Evolutionary conservation across 176 grass and related monocot species (phyloP).

Genomic region (Juncus inflexus): DNA sequence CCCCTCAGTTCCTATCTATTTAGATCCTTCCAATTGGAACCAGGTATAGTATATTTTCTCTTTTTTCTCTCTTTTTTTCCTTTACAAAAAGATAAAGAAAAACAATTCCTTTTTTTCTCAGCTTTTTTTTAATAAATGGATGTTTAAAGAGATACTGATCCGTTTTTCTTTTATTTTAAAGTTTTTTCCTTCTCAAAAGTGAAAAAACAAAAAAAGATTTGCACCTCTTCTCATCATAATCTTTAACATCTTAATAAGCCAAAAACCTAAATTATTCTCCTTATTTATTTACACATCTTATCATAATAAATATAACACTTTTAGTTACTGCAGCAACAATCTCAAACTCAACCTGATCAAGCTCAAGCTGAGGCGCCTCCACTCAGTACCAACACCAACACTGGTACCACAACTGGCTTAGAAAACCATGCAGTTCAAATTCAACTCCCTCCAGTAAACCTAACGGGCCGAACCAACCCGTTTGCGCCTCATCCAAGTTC

Average conservation of each 20-base stretch:
- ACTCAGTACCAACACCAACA: not conserved
- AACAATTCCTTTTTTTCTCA: too few species aligned
- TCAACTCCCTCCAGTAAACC: slow-evolving; percentile 38
- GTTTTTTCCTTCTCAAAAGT: too few species aligned
- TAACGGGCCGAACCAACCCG: slow-evolving; percentile 21
- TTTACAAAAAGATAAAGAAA: slow-evolving; percentile 1
- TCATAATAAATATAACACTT: slow-evolving; percentile 9
- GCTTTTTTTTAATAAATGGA: not conserved
- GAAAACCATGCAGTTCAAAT: slow-evolving; percentile 37
- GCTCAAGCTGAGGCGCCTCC: not conserved
- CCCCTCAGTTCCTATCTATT: slow-evolving; percentile 47
- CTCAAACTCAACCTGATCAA: slow-evolving; percentile 30
- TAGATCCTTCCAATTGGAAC: slow-evolving; percentile 84
- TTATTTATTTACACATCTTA: slow-evolving; percentile 17
- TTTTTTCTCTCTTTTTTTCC: slow-evolving; percentile 30
- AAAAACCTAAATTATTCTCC: slow-evolving; percentile 3
- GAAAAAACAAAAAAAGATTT: too few species aligned
- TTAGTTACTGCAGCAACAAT: slow-evolving; percentile 37
- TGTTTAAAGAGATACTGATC: slow-evolving; percentile 15
- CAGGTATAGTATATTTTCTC: slow-evolving; percentile 33
- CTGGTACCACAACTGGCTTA: not conserved
- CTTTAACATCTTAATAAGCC: too few species aligned
- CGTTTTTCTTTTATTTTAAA: too few species aligned
- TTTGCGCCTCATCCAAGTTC: slow-evolving; percentile 36
- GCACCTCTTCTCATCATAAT: too few species aligned